phyloP scores from a whole-genome alignment of 2,329 filamentous ascomycete genomes.

The Botrytis elliptica region DNA sequence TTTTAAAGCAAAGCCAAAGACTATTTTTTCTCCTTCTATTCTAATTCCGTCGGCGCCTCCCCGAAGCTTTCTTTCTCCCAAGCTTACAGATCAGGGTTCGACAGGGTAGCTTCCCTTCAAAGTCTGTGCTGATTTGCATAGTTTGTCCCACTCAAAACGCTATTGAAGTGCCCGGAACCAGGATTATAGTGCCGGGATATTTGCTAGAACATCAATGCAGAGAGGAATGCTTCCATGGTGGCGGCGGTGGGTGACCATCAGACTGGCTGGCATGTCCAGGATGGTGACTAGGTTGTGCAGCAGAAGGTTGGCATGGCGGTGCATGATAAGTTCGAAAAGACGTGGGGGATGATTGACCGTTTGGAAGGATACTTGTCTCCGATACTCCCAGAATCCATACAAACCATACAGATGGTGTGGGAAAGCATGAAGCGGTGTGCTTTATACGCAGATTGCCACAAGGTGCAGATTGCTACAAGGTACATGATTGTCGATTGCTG shows the following conservation, averaged over 20 bases:
- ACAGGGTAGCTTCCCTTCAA: slow-evolving; percentile 22
- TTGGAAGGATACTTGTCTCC: slow-evolving; percentile 3
- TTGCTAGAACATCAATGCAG: slow-evolving; percentile 14
- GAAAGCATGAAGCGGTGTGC: slow-evolving; percentile 4
- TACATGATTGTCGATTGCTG: neutral
- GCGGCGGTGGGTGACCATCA: neutral
- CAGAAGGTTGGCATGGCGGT: slow-evolving; percentile 11
- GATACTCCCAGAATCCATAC: slow-evolving; percentile 1
- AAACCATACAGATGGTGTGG: neutral
- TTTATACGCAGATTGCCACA: neutral
- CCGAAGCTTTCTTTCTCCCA: slow-evolving; percentile 12
- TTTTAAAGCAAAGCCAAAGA: slow-evolving; percentile 24
- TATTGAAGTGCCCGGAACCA: slow-evolving; percentile 30
- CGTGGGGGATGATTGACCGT: slow-evolving; percentile 9
- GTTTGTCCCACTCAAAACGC: slow-evolving; percentile 19
- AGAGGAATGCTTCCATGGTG: neutral
- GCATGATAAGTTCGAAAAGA: neutral
- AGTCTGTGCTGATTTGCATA: slow-evolving; percentile 28
- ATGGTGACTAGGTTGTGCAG: slow-evolving; percentile 1
- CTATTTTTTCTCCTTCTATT: neutral
- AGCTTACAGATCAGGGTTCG: slow-evolving; percentile 16
- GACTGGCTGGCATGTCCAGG: neutral
- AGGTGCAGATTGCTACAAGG: neutral
- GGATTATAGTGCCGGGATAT: slow-evolving; percentile 26
- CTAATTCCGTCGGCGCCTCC: slow-evolving; percentile 18